A percentile compares a stretch with the other conserved stretches of the same genome.
phyloP scores from a whole-genome alignment of 495 filamentous ascomycete genomes.

The Penicillium riverlandense region DNA sequence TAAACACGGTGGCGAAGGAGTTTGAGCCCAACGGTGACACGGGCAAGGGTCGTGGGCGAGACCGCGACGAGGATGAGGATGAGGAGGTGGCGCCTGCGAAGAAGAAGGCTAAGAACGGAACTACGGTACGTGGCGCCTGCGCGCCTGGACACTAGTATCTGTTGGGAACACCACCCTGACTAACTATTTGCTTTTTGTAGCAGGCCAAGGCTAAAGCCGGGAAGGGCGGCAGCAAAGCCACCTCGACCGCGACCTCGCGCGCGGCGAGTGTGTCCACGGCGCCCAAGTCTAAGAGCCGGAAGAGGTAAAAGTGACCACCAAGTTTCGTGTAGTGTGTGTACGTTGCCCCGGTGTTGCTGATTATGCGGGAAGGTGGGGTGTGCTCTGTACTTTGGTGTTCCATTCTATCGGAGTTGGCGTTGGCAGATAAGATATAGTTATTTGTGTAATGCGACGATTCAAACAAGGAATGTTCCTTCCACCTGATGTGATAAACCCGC shows the following conservation, averaged over 20 bases:
- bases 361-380: slow-evolving; percentile 3
- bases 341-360: slow-evolving; percentile 4
- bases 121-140: slow-evolving; percentile 46
- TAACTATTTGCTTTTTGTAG: background rate
- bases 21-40: slow-evolving; percentile 71
- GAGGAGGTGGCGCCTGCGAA: slow-evolving; percentile 79
- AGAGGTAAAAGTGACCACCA: slow-evolving; percentile 29
- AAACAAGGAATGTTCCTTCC: slow-evolving; percentile 12
- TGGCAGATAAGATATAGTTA: slow-evolving; percentile 11
- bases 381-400: slow-evolving; percentile 1
- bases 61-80: slow-evolving; percentile 64
- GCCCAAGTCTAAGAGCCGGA: slow-evolving; percentile 41
- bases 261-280: slow-evolving; percentile 49
- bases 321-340: slow-evolving; percentile 4
- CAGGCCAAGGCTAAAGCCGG: slow-evolving; percentile 37
- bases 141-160: too few species aligned
- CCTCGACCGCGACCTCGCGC: slow-evolving; percentile 45
- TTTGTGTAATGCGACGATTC: slow-evolving; percentile 8
- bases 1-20: slow-evolving; percentile 89
- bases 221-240: slow-evolving; percentile 48
- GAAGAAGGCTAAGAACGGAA: slow-evolving; percentile 86
- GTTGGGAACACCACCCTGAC: background rate
- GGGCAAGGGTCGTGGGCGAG: slow-evolving; percentile 65
- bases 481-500: slow-evolving; percentile 9
- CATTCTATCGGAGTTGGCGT: slow-evolving; percentile 16